A percentile compares a stretch with the other conserved stretches of the same genome.
Evolutionary conservation across 257 asterid species (phyloP).

Genomic region (Apocynum venetum): DNA sequence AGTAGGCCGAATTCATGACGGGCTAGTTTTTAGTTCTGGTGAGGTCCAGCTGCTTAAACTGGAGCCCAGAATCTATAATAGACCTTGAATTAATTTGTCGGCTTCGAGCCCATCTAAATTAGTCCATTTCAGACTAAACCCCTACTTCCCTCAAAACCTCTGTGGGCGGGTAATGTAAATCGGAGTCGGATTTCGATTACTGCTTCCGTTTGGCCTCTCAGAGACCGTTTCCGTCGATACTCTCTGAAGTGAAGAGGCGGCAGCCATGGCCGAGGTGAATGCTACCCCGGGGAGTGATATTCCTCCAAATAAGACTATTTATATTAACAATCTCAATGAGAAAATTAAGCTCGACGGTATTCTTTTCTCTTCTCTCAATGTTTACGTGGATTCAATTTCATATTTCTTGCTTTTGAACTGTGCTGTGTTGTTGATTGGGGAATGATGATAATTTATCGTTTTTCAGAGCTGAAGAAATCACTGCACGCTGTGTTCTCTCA

Average conservation of each 20-base stretch:
- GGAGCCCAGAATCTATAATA: neutral
- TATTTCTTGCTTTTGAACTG: neutral
- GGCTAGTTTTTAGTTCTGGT: too few relatives aligned
- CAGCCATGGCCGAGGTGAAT: slow-evolving; percentile 70
- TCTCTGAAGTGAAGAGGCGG: neutral
- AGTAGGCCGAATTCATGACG: neutral
- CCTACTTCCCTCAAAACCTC: neutral
- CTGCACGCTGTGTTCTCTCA: slow-evolving; percentile 93
- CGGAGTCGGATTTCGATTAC: neutral
- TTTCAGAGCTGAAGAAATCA: slow-evolving; percentile 84
- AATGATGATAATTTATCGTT: slow-evolving; percentile 1
- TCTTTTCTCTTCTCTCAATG: neutral
- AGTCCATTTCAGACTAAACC: slow-evolving; percentile 5
- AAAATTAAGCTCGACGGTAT: slow-evolving; percentile 95
- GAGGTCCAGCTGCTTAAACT: neutral
- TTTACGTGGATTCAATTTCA: neutral
- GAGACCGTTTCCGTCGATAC: slow-evolving; percentile 7
- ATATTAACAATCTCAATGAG: slow-evolving; percentile 91
- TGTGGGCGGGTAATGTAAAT: neutral
- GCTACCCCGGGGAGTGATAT: slow-evolving; percentile 45
- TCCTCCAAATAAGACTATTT: slow-evolving; percentile 74
- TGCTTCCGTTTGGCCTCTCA: neutral
- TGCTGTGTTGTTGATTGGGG: neutral
- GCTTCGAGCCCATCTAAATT: neutral
- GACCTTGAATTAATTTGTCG: neutral